phyloP scores from a whole-genome alignment of 768 basidiomycete species.

The Trichaptum fuscoviolaceum region DNA sequence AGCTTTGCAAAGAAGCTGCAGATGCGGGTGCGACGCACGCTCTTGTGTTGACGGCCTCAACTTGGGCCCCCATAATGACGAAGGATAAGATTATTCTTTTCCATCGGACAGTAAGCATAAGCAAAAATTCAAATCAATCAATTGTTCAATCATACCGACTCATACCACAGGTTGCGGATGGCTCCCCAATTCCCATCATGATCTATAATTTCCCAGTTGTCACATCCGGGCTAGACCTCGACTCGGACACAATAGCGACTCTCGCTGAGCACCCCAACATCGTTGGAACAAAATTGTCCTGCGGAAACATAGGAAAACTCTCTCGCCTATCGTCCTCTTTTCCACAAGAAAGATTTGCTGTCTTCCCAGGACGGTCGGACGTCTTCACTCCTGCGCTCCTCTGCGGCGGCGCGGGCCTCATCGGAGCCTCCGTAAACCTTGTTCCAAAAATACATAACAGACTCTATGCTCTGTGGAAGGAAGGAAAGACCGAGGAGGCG shows the following conservation, averaged over 20 bases:
- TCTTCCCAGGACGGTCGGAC: slow-evolving; percentile 75
- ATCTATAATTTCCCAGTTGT: slow-evolving; percentile 86
- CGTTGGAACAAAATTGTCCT: slow-evolving; percentile 81
- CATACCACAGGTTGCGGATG: slow-evolving; percentile 55
- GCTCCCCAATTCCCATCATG: slow-evolving; percentile 64
- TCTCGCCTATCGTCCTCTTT: slow-evolving; percentile 64
- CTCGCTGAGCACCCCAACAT: slow-evolving; percentile 79
- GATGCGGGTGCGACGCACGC: slow-evolving; percentile 80
- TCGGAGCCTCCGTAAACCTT: slow-evolving; percentile 60
- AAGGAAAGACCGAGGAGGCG: slow-evolving; percentile 53
- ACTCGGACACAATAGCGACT: slow-evolving; percentile 67
- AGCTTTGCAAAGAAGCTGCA: slow-evolving; percentile 65
- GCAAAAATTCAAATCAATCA: neutral
- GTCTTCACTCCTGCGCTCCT: slow-evolving; percentile 58
- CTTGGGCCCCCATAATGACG: slow-evolving; percentile 64
- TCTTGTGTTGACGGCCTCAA: slow-evolving; percentile 69
- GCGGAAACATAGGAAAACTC: slow-evolving; percentile 80
- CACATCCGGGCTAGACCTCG: slow-evolving; percentile 78
- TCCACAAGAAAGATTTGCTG: slow-evolving; percentile 49
- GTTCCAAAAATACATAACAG: slow-evolving; percentile 52
- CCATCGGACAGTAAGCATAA: slow-evolving; percentile 48
- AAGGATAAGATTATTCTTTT: slow-evolving; percentile 58
- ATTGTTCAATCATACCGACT: slow-evolving; percentile 8
- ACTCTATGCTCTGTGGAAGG: slow-evolving; percentile 44
- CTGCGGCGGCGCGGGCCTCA: slow-evolving; percentile 58